Conservation (phyloP, 768 basidiomycete genomes). For the Glaciozyma antarctica region DNA sequence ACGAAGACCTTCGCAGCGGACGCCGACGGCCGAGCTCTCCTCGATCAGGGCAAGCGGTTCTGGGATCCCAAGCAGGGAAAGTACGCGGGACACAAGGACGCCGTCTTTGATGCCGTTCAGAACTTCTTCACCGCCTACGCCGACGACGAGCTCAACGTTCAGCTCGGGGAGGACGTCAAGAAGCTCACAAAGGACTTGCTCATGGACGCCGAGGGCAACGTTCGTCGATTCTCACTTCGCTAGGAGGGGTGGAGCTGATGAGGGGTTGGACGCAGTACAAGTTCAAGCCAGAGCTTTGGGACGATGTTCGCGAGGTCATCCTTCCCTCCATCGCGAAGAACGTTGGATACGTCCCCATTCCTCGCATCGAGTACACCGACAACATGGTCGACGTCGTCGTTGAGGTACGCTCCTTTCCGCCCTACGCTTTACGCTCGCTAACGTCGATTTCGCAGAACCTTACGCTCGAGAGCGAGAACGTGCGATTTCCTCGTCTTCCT, state of each 20-base stretch:
- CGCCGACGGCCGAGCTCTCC: conserved; percentile 53
- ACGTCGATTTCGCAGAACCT: conserved; percentile 71
- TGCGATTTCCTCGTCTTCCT: too few species aligned
- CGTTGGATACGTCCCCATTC: conserved; percentile 70
- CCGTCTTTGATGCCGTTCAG: conserved; percentile 58
- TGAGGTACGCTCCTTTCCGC: conserved; percentile 42
- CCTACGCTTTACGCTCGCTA: conserved; percentile 42
- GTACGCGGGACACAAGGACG: conserved; percentile 70
- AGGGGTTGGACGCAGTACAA: background rate
- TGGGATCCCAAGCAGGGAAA: conserved; percentile 53
- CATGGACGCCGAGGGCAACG: conserved; percentile 66
- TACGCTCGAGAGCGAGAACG: conserved; percentile 56
- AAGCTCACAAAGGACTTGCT: conserved; percentile 62
- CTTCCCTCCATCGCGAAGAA: conserved; percentile 66
- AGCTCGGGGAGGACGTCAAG: conserved; percentile 63
- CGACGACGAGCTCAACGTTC: conserved; percentile 66
- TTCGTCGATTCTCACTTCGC: too few species aligned
- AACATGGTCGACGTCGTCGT: conserved; percentile 76
- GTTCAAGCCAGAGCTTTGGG: conserved; percentile 44
- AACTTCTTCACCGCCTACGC: conserved; percentile 79
- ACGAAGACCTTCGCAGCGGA: conserved; percentile 46
- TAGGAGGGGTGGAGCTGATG: too few species aligned
- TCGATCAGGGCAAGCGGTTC: conserved; percentile 63
- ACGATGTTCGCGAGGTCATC: conserved; percentile 73
- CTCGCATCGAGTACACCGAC: conserved; percentile 86